These are phyloP conservation scores for Tuber magnatum DNA, from an alignment of 495 filamentous ascomycete species.

Conservation along the genomic window DNA sequence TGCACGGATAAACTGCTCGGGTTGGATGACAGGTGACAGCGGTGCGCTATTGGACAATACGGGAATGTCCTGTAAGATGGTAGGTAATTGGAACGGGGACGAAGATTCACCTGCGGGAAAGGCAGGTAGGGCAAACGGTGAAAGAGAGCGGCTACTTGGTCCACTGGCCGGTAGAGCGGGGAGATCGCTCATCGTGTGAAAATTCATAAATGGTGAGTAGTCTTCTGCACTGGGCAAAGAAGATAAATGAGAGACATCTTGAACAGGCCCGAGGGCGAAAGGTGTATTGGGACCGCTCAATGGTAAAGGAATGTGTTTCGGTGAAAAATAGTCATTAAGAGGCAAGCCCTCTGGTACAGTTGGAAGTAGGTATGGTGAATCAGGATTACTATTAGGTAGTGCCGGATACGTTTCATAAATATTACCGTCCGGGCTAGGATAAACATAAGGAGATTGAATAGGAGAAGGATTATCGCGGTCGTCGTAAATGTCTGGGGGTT, in stretches of 20 bases:
- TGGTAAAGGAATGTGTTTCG: conserved; percentile 4
- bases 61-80: background rate
- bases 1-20: background rate
- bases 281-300: conserved; percentile 1
- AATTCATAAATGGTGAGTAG: background rate
- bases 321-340: background rate
- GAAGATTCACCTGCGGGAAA: background rate
- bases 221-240: background rate
- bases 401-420: conserved; percentile 34
- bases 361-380: conserved; percentile 7
- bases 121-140: background rate
- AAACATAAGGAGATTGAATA: conserved; percentile 25
- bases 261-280: background rate
- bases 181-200: conserved; percentile 1
- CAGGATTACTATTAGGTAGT: conserved; percentile 21
- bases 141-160: background rate
- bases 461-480: conserved; percentile 30
- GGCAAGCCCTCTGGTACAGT: background rate
- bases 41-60: background rate
- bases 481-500: conserved; percentile 18
- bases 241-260: conserved; percentile 1
- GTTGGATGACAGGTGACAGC: background rate
- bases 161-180: conserved; percentile 22
- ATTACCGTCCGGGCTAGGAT: conserved; percentile 19
- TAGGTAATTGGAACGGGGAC: background rate